Percentiles rank a stretch among this genome's conserved stretches.
Conservation (phyloP, 768 basidiomycete species). For the Phanerochaete sordida region DNA sequence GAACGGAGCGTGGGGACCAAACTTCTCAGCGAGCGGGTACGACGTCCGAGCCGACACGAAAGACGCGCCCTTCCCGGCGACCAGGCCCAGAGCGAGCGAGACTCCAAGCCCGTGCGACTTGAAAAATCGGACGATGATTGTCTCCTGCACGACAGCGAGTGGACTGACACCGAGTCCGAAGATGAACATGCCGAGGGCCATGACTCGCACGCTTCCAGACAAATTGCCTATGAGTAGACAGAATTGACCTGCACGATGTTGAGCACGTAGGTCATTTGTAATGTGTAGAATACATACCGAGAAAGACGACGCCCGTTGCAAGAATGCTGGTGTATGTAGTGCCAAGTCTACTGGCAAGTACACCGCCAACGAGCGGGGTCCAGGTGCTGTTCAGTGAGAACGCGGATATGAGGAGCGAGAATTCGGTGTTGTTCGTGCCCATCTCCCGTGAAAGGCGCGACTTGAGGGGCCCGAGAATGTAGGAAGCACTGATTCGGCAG, state of each 20-base stretch:
- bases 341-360: constrained; percentile 67
- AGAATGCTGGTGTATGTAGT: constrained; percentile 70
- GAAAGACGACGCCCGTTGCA: constrained; percentile 69
- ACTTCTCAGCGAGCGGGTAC: constrained; percentile 68
- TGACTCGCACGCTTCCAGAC: constrained; percentile 54
- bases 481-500: constrained; percentile 47
- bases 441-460: constrained; percentile 64
- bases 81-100: constrained; percentile 78
- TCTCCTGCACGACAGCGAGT: constrained; percentile 79
- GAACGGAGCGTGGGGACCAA: constrained; percentile 72
- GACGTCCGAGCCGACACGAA: constrained; percentile 74
- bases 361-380: constrained; percentile 77
- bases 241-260: constrained; percentile 47
- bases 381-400: constrained; percentile 71
- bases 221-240: constrained; percentile 67
- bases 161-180: constrained; percentile 81
- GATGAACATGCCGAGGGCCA: constrained; percentile 74
- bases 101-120: constrained; percentile 69
- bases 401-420: constrained; percentile 72
- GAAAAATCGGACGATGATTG: constrained; percentile 82
- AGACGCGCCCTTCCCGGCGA: constrained; percentile 76
- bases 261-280: not conserved
- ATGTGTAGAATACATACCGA: constrained; percentile 35
- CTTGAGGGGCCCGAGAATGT: constrained; percentile 79
- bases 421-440: constrained; percentile 74